Conservation (phyloP, 371 early-diverging fungal species). For the Mucor piriformis region DNA sequence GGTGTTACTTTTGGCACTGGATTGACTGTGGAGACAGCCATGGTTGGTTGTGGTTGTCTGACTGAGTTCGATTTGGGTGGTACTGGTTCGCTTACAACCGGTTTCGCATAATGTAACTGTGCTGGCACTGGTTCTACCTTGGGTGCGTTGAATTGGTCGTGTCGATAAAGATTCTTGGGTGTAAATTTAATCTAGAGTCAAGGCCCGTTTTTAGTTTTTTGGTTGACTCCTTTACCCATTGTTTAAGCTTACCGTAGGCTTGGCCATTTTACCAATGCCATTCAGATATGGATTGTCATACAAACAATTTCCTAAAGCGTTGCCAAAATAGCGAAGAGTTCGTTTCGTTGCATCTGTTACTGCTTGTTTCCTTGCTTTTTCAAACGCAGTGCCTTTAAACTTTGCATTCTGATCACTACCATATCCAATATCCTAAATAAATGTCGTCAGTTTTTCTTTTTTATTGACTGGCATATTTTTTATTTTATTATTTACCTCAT, state of each 20-base stretch:
- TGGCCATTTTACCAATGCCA: slow-evolving; percentile 49
- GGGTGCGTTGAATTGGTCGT: slow-evolving; percentile 23
- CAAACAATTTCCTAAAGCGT: slow-evolving; percentile 93
- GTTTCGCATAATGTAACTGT: no score
- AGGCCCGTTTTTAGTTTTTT: neutral
- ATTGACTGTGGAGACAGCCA: neutral
- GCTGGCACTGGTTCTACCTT: neutral
- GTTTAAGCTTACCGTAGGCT: slow-evolving; percentile 32
- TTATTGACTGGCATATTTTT: neutral
- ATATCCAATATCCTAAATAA: slow-evolving; percentile 44
- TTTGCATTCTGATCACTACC: slow-evolving; percentile 78
- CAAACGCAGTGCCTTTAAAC: slow-evolving; percentile 82
- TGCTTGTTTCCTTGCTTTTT: slow-evolving; percentile 98
- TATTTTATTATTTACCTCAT: slow-evolving; percentile 71
- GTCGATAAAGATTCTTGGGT: slow-evolving; percentile 28
- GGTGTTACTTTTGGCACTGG: neutral
- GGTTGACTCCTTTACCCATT: neutral
- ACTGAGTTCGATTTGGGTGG: no score
- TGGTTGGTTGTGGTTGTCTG: no score
- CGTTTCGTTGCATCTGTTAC: slow-evolving; percentile 97
- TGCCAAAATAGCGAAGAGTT: slow-evolving; percentile 92
- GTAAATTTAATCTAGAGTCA: slow-evolving; percentile 27
- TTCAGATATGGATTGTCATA: slow-evolving; percentile 90
- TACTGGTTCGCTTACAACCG: no score
- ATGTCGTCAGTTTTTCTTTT: neutral